A percentile compares a stretch with the other conserved stretches of the same genome.
phyloP scores from a whole-genome alignment of 345 rosid species.

The Ricinus communis region DNA sequence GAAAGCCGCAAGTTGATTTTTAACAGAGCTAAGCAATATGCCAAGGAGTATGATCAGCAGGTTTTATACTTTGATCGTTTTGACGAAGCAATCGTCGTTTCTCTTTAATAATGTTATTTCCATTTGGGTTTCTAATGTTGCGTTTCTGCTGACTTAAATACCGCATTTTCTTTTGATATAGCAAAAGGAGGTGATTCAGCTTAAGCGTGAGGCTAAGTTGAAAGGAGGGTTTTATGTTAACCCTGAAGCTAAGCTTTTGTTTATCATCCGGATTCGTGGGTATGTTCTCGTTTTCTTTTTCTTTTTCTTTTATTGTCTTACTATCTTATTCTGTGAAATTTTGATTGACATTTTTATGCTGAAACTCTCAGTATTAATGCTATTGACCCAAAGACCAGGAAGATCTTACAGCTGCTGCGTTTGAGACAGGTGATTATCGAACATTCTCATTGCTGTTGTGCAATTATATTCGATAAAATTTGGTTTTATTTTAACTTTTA shows the following conservation, averaged over 20 bases:
- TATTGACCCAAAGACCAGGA: conserved; percentile 77
- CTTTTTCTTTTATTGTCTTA: background rate
- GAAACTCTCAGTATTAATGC: conserved; percentile 70
- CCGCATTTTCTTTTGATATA: background rate
- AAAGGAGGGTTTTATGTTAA: conserved; percentile 31
- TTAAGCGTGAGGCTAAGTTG: conserved; percentile 28
- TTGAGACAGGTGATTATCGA: conserved; percentile 92
- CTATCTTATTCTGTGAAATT: background rate
- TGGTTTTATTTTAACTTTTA: background rate
- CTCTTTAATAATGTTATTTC: background rate
- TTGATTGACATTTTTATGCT: background rate
- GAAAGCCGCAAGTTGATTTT: conserved; percentile 62
- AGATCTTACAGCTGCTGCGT: conserved; percentile 90
- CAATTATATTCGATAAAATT: no score
- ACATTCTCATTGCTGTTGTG: no score
- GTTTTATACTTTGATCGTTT: background rate
- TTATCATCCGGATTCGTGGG: conserved; percentile 28
- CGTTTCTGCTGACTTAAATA: background rate
- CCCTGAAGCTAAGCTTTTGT: conserved; percentile 30
- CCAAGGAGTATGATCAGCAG: conserved; percentile 58
- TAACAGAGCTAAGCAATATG: conserved; percentile 57
- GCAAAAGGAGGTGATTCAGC: conserved; percentile 18
- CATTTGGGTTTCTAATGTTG: background rate
- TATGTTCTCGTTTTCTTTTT: background rate
- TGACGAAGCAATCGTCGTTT: background rate